Evolutionary conservation across 1,284 basidiomycete genomes (phyloP).

Genomic region (Apiotrichum brassicae): DNA sequence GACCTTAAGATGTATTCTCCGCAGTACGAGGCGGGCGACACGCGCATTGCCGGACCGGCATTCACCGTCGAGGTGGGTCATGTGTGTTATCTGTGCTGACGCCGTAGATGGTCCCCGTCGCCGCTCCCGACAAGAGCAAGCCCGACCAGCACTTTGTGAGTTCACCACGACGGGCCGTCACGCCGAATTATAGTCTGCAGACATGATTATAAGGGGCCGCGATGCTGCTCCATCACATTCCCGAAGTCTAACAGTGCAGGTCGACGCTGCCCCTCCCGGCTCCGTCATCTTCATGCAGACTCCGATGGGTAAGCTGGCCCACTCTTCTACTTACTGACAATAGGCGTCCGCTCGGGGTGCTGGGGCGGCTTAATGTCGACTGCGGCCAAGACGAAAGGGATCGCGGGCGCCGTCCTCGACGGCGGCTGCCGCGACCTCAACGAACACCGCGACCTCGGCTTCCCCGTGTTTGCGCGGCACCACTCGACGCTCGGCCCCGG

Average conservation of each 20-base stretch:
- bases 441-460: slow-evolving; percentile 46
- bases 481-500: slow-evolving; percentile 64
- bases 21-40: slow-evolving; percentile 47
- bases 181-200: too few relatives aligned
- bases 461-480: slow-evolving; percentile 37
- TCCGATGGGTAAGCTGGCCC: slow-evolving; percentile 56
- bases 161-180: too few relatives aligned
- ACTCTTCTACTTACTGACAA: not conserved
- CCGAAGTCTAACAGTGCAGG: slow-evolving; percentile 9
- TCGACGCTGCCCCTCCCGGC: slow-evolving; percentile 66
- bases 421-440: slow-evolving; percentile 48
- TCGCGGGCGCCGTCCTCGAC: slow-evolving; percentile 48
- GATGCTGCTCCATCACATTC: not conserved
- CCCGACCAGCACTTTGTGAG: slow-evolving; percentile 64
- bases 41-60: slow-evolving; percentile 62
- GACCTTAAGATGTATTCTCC: slow-evolving; percentile 65
- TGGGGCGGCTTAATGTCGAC: slow-evolving; percentile 51
- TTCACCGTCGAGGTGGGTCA: slow-evolving; percentile 67
- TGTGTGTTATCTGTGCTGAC: slow-evolving; percentile 1
- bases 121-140: slow-evolving; percentile 60
- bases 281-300: slow-evolving; percentile 70
- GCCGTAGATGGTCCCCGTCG: slow-evolving; percentile 59
- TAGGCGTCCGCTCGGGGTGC: slow-evolving; percentile 31
- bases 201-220: too few relatives aligned
- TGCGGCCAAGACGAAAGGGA: slow-evolving; percentile 43